Evolutionary conservation across 2,329 filamentous ascomycete genomes (phyloP), one percentile per base, ranked within the genome.

Genomic region (Pseudocercospora crystallina): DNA sequence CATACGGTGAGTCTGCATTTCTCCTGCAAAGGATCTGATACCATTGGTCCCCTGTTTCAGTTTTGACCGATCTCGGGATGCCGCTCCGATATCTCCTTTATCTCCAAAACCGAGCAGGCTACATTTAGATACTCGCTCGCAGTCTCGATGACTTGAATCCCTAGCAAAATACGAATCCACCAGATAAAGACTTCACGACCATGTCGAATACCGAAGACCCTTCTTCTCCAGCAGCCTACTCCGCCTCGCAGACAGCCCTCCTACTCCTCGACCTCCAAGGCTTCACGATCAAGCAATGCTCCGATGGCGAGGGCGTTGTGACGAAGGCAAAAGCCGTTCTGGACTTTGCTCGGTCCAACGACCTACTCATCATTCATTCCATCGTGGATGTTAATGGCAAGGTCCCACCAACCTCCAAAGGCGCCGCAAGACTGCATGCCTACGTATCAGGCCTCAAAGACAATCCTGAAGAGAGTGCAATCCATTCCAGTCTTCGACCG

Each of bases 241-340:
- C 15, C 5, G 29, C 45, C 30, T 33, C 37, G 8, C 45, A 47
- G 31, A 47, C 36, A 14, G 45, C 45, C 15, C 13, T 47, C 20
- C 15, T 30, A 2, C 36, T 39, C 36, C 43, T 47, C 12, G 37
- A 47, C 15, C 41, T 42, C 12, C 45, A 47, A 31, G 26, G 13
- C 5, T 46, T 38, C 17, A 46, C 34, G 17, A 29, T 30, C 8
- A 31, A 10, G 13, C 15, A 47, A 38, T 14, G 37, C 37, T 30
- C 12, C 15, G 7, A n/a, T 2, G 38, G 32, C 3, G 11, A 3
- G 4, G n/a, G 20, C 7, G 37, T 29, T 20, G 8, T 41, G 8
- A 8, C 2, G 5, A 17, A 39, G 5, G 36, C 36, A 5, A 5
- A 4, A 5, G 3, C 2, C 0, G 11, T 47, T 14, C 13, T 10